Evolutionary conservation across 257 asterid species (phyloP).

Genomic region (Nicotiana paniculata): DNA sequence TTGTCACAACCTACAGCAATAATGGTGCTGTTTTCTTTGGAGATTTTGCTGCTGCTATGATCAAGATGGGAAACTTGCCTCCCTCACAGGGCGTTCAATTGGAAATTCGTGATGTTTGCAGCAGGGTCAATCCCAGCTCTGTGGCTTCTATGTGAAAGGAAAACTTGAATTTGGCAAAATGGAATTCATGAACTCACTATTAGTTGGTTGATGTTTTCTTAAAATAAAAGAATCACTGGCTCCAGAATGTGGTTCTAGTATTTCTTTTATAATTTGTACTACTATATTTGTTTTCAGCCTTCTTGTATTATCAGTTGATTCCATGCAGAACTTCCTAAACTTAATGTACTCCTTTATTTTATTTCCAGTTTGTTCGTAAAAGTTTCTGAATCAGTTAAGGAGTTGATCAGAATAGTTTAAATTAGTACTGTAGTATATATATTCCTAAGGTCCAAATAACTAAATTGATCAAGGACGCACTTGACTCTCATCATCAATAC

Average conservation of each 20-base stretch:
- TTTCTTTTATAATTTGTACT: background rate
- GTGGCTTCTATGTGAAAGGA: background rate
- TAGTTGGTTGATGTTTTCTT: background rate
- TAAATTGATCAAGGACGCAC: too few species aligned
- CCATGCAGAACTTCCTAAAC: too few species aligned
- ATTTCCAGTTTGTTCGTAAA: too few species aligned
- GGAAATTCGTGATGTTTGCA: background rate
- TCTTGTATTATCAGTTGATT: too few species aligned
- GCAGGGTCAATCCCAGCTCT: background rate
- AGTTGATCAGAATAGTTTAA: too few species aligned
- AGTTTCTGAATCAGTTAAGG: too few species aligned
- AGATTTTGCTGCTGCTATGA: constrained; percentile 4
- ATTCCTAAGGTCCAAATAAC: too few species aligned
- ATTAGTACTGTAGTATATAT: too few species aligned
- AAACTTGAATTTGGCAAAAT: too few species aligned
- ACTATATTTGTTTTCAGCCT: too few species aligned
- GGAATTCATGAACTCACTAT: background rate
- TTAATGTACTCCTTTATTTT: too few species aligned
- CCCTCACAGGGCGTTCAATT: background rate
- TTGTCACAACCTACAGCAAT: constrained; percentile 1
- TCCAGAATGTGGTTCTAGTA: background rate
- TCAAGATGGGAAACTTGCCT: constrained; percentile 2
- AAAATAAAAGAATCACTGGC: background rate
- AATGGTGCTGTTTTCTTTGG: background rate
- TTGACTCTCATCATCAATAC: too few species aligned